These are phyloP conservation scores for Chlorella ohadii DNA, from an alignment of 139 green algal species.

Conservation along the genomic window DNA sequence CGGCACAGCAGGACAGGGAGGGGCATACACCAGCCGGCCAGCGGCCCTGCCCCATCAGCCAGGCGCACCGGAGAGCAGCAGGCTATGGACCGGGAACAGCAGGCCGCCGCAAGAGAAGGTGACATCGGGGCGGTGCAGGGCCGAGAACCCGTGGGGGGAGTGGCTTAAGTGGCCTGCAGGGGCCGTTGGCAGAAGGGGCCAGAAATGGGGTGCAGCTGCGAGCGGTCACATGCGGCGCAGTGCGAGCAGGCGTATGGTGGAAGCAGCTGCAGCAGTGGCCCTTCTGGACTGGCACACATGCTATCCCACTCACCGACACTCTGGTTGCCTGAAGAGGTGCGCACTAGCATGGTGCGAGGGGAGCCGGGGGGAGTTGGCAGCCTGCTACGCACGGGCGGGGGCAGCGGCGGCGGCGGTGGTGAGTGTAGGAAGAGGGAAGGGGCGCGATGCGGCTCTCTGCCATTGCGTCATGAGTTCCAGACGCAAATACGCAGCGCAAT, in stretches of 20 bases:
- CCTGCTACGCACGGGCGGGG: too few relatives aligned
- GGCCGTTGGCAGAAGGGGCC: too few relatives aligned
- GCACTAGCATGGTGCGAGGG: background rate
- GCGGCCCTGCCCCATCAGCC: background rate
- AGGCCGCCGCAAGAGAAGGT: conserved; percentile 7
- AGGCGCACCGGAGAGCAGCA: conserved; percentile 13
- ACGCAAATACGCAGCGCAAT: too few relatives aligned
- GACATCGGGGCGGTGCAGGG: conserved; percentile 14
- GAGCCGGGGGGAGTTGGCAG: too few relatives aligned
- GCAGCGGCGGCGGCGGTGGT: too few relatives aligned
- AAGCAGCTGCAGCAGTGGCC: too few relatives aligned
- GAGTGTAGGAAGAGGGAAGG: too few relatives aligned
- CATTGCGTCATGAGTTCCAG: too few relatives aligned
- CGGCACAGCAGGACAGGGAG: background rate
- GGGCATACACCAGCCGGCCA: background rate
- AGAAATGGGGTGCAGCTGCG: background rate
- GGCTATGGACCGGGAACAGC: conserved; percentile 3
- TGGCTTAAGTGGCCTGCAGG: conserved; percentile 3
- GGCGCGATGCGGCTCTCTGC: too few relatives aligned
- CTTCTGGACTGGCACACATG: too few relatives aligned
- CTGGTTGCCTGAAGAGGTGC: background rate
- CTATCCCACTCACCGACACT: background rate
- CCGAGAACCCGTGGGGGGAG: background rate
- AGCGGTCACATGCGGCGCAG: background rate
- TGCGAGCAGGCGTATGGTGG: too few relatives aligned